phyloP scores from a whole-genome alignment of 1,284 basidiomycete species.

The Pyrrhoderma noxium region DNA sequence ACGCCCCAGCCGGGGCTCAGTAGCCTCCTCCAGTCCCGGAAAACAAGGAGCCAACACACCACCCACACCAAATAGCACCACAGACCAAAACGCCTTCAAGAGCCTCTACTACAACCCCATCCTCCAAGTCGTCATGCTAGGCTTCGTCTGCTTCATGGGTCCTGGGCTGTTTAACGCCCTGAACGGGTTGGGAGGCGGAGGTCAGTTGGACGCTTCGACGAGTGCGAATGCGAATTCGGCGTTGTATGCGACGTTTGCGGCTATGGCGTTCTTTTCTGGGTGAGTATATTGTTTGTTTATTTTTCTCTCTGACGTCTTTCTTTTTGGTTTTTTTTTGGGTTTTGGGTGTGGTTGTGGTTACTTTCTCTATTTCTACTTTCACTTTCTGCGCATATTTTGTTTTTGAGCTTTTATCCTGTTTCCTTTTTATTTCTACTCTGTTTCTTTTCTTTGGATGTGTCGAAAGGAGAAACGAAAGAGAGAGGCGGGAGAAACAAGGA shows the following conservation, averaged over 20 bases:
- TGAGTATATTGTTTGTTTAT: background rate
- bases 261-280: slow-evolving; percentile 23
- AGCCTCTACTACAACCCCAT: slow-evolving; percentile 25
- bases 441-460: too few species aligned
- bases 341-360: too few species aligned
- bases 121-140: slow-evolving; percentile 26
- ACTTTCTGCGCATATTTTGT: too few species aligned
- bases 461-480: too few species aligned
- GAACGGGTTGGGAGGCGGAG: slow-evolving; percentile 28
- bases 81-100: slow-evolving; percentile 19
- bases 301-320: background rate
- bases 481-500: too few species aligned
- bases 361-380: background rate
- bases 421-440: too few species aligned
- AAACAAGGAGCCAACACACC: background rate
- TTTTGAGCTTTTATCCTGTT: too few species aligned
- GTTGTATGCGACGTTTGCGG: slow-evolving; percentile 25
- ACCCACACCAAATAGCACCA: background rate
- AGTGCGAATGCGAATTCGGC: slow-evolving; percentile 26
- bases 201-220: slow-evolving; percentile 25
- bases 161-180: slow-evolving; percentile 26
- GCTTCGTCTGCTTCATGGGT: slow-evolving; percentile 31
- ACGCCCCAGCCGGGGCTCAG: background rate
- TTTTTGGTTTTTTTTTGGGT: background rate
- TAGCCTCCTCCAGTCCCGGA: background rate